Conservation (phyloP, 805 yeast species). For the Scheffersomyces ergatensis region DNA sequence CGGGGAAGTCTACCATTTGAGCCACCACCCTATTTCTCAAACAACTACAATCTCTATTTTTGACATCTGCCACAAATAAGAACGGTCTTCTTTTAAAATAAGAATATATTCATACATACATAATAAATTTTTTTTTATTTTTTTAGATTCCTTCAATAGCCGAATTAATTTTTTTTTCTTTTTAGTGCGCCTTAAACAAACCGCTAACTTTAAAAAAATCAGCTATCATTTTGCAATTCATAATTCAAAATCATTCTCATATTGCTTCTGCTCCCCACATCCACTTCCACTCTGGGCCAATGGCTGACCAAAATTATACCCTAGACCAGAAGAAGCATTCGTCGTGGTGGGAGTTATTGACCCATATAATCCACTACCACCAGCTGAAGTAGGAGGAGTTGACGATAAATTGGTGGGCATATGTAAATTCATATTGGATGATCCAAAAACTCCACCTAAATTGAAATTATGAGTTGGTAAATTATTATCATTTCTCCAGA, state of each 20-base stretch:
- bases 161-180: neutral
- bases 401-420: neutral
- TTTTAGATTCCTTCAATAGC: neutral
- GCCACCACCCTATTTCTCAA: too few relatives aligned
- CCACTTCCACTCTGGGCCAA: neutral
- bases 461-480: slow-evolving; percentile 5
- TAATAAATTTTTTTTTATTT: too few relatives aligned
- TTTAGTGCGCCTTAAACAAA: too few relatives aligned
- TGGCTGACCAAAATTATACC: neutral
- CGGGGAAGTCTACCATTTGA: too few relatives aligned
- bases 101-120: too few relatives aligned
- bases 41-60: too few relatives aligned
- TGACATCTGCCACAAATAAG: too few relatives aligned
- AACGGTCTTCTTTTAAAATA: too few relatives aligned
- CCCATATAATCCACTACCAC: neutral
- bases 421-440: slow-evolving; percentile 9
- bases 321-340: neutral
- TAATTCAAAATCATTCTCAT: too few relatives aligned
- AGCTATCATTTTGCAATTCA: too few relatives aligned
- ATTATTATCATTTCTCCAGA: slow-evolving; percentile 19
- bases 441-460: slow-evolving; percentile 11
- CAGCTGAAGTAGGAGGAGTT: neutral
- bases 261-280: too few relatives aligned
- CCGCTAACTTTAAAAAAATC: too few relatives aligned
- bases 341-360: neutral